Evolutionary conservation across 495 filamentous ascomycete species (phyloP).

Genomic region (Melanomma pulvis-pyrius): DNA sequence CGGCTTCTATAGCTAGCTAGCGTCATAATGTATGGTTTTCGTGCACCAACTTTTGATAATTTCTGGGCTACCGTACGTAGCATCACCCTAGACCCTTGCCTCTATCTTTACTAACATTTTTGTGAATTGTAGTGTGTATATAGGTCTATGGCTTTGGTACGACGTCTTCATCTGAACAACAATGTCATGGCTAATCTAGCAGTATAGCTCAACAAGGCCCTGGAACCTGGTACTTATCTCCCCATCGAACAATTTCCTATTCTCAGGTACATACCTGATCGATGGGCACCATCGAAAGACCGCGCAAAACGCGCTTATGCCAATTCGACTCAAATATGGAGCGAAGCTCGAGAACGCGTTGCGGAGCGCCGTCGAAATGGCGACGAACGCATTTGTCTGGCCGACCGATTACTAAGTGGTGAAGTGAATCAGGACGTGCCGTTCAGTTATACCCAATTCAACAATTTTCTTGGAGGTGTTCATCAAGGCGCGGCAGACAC

Average conservation of each 20-base stretch:
- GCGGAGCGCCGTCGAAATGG: constrained; percentile 1
- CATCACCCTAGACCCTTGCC: background rate
- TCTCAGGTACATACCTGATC: constrained; percentile 20
- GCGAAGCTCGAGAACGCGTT: constrained; percentile 4
- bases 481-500: constrained; percentile 21
- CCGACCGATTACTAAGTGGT: constrained; percentile 5
- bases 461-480: constrained; percentile 18
- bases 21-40: constrained; percentile 13
- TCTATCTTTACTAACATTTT: background rate
- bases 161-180: background rate
- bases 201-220: constrained; percentile 2
- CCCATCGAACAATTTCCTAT: constrained; percentile 29
- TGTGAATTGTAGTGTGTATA: constrained; percentile 10
- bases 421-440: background rate
- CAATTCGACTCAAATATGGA: background rate
- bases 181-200: background rate
- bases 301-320: constrained; percentile 3
- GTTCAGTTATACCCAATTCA: background rate
- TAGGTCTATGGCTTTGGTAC: constrained; percentile 12
- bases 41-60: constrained; percentile 8
- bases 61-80: constrained; percentile 18
- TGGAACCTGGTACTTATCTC: constrained; percentile 15
- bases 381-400: constrained; percentile 18
- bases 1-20: constrained; percentile 7
- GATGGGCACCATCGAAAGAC: constrained; percentile 1